Conservation (phyloP, 495 filamentous ascomycete species). For the Cenococcum geophilum region DNA sequence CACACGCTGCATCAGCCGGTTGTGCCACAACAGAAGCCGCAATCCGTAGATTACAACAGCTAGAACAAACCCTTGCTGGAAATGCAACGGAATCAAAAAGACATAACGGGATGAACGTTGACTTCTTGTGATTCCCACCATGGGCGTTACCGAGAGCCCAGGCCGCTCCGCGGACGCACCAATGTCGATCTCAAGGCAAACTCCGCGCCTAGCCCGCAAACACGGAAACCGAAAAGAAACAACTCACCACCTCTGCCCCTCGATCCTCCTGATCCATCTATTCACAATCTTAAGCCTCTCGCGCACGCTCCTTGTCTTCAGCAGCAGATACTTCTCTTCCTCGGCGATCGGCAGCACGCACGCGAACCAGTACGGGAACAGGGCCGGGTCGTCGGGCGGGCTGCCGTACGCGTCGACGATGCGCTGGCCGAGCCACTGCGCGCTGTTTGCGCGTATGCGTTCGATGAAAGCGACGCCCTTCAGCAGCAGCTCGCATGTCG, state of each 20-base stretch:
- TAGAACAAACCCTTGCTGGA: neutral
- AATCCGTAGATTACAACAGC: neutral
- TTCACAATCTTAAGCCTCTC: conserved; percentile 75
- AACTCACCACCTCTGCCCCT: conserved; percentile 66
- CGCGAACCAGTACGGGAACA: conserved; percentile 90
- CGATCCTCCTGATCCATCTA: conserved; percentile 66
- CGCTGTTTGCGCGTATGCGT: conserved; percentile 57
- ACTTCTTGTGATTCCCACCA: too few species aligned
- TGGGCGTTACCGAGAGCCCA: too few species aligned
- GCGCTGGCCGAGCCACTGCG: conserved; percentile 65
- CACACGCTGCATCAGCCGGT: neutral
- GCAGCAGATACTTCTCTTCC: conserved; percentile 69
- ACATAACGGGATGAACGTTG: neutral
- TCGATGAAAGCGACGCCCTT: conserved; percentile 59
- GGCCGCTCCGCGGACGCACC: neutral
- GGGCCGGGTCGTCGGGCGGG: conserved; percentile 64
- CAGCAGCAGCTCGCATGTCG: conserved; percentile 63
- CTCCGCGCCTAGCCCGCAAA: neutral
- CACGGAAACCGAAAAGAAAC: conserved; percentile 4
- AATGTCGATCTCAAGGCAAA: neutral
- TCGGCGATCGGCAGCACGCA: conserved; percentile 70
- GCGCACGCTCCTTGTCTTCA: conserved; percentile 65
- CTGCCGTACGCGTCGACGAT: conserved; percentile 70
- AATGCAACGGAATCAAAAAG: neutral
- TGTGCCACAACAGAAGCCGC: neutral